Evolutionary conservation across 495 filamentous ascomycete species (phyloP).

Genomic region (Aspergillus conjunctus): DNA sequence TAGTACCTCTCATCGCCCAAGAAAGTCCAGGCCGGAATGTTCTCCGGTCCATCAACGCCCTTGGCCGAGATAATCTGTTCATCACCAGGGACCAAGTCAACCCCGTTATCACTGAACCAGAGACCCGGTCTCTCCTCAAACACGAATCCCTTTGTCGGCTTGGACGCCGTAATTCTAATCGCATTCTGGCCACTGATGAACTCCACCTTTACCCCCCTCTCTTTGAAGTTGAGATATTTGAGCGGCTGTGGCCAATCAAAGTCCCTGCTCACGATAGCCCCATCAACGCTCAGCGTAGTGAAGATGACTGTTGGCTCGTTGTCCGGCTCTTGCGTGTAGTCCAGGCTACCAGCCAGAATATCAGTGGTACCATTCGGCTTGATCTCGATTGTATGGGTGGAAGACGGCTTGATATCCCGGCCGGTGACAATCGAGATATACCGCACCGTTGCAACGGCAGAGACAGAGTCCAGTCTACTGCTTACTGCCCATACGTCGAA

Average conservation of each 20-base stretch:
- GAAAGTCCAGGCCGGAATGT: background rate
- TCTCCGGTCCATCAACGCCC: background rate
- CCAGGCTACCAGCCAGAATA: background rate
- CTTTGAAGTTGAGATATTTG: slow-evolving; percentile 12
- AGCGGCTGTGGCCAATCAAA: slow-evolving; percentile 17
- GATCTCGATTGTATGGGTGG: background rate
- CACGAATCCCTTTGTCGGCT: slow-evolving; percentile 11
- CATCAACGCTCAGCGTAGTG: slow-evolving; percentile 1
- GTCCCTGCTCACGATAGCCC: slow-evolving; percentile 1
- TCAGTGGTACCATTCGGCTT: slow-evolving; percentile 13
- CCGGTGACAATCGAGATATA: slow-evolving; percentile 11
- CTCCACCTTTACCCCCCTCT: slow-evolving; percentile 6
- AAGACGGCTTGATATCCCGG: background rate
- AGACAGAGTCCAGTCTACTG: background rate
- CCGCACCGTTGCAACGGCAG: background rate
- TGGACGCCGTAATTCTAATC: background rate
- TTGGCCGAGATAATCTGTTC: slow-evolving; percentile 10
- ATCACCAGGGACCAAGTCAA: slow-evolving; percentile 16
- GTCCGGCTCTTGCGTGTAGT: background rate
- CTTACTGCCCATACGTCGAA: slow-evolving; percentile 12
- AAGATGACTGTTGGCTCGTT: slow-evolving; percentile 5
- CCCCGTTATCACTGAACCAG: slow-evolving; percentile 13
- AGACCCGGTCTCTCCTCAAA: slow-evolving; percentile 12
- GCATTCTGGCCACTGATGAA: background rate
- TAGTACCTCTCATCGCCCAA: background rate